Percentiles rank a stretch among this genome's conserved stretches.
These are phyloP conservation scores for Amylostereum areolatum DNA, from an alignment of 1,284 basidiomycete genomes.

Conservation along the genomic window DNA sequence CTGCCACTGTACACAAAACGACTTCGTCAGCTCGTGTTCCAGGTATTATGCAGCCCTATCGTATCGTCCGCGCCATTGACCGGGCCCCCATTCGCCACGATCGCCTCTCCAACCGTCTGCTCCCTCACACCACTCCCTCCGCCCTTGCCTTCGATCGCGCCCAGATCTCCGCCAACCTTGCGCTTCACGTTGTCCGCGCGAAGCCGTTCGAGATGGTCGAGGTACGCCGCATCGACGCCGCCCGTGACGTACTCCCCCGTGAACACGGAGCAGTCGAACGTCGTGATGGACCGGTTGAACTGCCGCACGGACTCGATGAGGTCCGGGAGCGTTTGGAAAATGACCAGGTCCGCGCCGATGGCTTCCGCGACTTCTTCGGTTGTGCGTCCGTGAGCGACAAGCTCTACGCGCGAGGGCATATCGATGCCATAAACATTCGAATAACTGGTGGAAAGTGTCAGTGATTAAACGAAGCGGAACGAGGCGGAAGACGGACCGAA, in stretches of 20 bases:
- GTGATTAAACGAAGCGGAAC: slow-evolving; percentile 3
- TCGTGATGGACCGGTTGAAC: slow-evolving; percentile 75
- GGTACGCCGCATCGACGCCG: slow-evolving; percentile 85
- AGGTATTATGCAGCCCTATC: slow-evolving; percentile 73
- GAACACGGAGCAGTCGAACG: slow-evolving; percentile 98
- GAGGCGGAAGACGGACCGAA: slow-evolving; percentile 46
- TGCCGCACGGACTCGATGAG: slow-evolving; percentile 85
- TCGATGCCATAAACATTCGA: slow-evolving; percentile 99
- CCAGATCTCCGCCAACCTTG: slow-evolving; percentile 24
- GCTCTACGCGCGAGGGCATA: slow-evolving; percentile 93
- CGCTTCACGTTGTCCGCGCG: slow-evolving; percentile 83
- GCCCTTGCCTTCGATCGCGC: slow-evolving; percentile 32
- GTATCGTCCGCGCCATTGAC: slow-evolving; percentile 65
- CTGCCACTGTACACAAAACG: no score
- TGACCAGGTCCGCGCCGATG: slow-evolving; percentile 95
- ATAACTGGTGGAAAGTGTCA: slow-evolving; percentile 40
- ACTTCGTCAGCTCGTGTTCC: slow-evolving; percentile 26
- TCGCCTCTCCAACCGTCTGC: slow-evolving; percentile 18
- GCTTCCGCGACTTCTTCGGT: slow-evolving; percentile 72
- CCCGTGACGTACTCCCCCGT: slow-evolving; percentile 97
- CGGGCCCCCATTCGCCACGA: slow-evolving; percentile 28
- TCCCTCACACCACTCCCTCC: slow-evolving; percentile 18
- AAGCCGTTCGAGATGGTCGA: slow-evolving; percentile 70
- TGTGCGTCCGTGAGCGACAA: slow-evolving; percentile 85
- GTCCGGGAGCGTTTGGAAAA: slow-evolving; percentile 95